Evolutionary conservation across 192 early-diverging fungal species (phyloP), one percentile per base, ranked within the genome.

Genomic region (Allomyces arbusculus): DNA sequence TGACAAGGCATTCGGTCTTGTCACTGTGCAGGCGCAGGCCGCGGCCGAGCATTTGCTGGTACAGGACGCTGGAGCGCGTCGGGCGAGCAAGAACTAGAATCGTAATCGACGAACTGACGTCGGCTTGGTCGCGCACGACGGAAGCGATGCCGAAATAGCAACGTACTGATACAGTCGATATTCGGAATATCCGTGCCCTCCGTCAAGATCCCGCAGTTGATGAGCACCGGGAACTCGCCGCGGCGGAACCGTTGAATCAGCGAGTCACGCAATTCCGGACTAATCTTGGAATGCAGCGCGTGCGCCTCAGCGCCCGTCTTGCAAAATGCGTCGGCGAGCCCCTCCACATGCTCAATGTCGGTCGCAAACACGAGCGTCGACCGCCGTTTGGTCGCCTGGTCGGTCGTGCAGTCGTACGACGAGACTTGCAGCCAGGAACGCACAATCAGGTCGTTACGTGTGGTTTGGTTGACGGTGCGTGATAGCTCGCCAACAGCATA

Each of bases 21-120:
- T 70, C 78, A 11, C 72, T 65, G 63, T 69, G 68, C 19, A 80
- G 62, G 3, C 92, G 79, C 83, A 97, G 79, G 1, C 94, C 94
- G 26, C 94, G 84, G 19, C 94, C 94, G 44, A 97, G 70, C 94
- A 97, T 97, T 76, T 97, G 94, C 66, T 90, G 88, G 77, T 94
- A 86, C 66, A 97, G 78, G 24, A 84, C 85, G 19, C 78, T 72
- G 33, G 88, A 91, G 44, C 78, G 75, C 9, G 94, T 97, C 1
- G 92, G 94, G 4, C 91, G 71, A 0, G 87, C 88, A 79, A 95
- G 81, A 10, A 97, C 50, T 58, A 58, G 20, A 40, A 40, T 8
- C 33, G 33, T 8, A 7, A 7, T 40, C 33, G 33, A 40, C 5
- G 0, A 3, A 40, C 4, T 8, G 33, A n/a, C 4, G 8, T 40